A percentile compares a stretch with the other conserved stretches of the same genome.
Evolutionary conservation across 345 rosid genomes (phyloP).

Genomic region (Corchorus olitorius): DNA sequence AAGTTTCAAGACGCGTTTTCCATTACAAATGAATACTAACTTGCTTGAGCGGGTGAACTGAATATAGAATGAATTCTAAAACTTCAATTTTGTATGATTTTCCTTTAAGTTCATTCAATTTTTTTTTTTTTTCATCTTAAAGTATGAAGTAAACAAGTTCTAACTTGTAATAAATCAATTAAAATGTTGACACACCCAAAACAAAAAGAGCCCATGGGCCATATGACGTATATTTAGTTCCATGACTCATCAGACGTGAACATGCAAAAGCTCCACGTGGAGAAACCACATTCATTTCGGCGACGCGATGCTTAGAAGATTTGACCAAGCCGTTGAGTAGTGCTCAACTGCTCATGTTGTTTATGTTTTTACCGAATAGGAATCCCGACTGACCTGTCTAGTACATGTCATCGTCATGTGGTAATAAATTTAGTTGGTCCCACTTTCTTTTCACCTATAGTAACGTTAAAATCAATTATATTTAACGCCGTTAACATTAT

Average conservation of each 20-base stretch:
- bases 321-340: background rate
- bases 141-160: too few relatives aligned
- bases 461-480: too few relatives aligned
- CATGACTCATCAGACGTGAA: background rate
- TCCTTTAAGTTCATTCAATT: too few relatives aligned
- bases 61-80: conserved; percentile 21
- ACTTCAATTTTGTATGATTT: background rate
- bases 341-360: too few relatives aligned
- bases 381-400: too few relatives aligned
- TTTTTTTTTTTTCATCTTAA: background rate
- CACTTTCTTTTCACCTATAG: too few relatives aligned
- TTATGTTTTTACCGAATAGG: too few relatives aligned
- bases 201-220: background rate
- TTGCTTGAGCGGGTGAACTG: conserved; percentile 50
- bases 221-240: background rate
- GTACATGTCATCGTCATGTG: too few relatives aligned
- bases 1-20: conserved; percentile 79
- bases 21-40: conserved; percentile 56
- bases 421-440: too few relatives aligned
- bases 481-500: too few relatives aligned
- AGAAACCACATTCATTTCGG: background rate
- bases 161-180: too few relatives aligned
- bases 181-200: background rate
- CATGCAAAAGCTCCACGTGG: background rate
- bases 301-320: too few relatives aligned